phyloP scores from a whole-genome alignment of 345 rosid genomes.

The Boechera retrofracta region DNA sequence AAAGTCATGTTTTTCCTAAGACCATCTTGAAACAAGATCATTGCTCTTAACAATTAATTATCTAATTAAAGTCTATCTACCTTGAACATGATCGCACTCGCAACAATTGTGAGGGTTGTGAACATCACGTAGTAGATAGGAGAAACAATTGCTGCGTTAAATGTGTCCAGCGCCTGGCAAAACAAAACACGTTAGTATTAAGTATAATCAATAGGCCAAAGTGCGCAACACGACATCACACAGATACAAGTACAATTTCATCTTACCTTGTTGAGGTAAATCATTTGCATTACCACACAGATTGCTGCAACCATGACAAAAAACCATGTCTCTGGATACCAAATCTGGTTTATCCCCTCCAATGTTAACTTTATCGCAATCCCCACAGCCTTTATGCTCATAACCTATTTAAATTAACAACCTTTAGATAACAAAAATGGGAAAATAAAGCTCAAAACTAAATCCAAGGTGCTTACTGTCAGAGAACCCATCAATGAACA shows the following conservation, averaged over 20 bases:
- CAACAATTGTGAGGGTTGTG: slow-evolving; percentile 83
- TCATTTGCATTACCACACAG: slow-evolving; percentile 85
- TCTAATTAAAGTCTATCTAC: slow-evolving; percentile 37
- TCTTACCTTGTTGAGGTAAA: slow-evolving; percentile 86
- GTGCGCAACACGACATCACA: background rate
- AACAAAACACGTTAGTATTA: slow-evolving; percentile 2
- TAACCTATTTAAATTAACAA: slow-evolving; percentile 56
- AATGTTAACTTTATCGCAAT: slow-evolving; percentile 88
- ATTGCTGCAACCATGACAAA: slow-evolving; percentile 80
- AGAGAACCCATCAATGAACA: slow-evolving; percentile 89
- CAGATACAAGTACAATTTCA: background rate
- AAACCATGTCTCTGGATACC: slow-evolving; percentile 92
- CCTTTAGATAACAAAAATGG: background rate
- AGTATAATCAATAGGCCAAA: background rate
- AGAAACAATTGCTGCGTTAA: slow-evolving; percentile 85
- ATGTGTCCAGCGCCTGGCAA: slow-evolving; percentile 81
- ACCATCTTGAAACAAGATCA: background rate
- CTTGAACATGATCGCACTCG: slow-evolving; percentile 92
- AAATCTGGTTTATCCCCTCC: slow-evolving; percentile 79
- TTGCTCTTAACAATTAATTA: background rate
- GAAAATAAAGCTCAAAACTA: background rate
- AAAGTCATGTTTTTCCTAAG: background rate
- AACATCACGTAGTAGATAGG: slow-evolving; percentile 95
- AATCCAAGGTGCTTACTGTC: slow-evolving; percentile 54
- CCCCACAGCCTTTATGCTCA: slow-evolving; percentile 95